Evolutionary conservation across 2,329 filamentous ascomycete genomes (phyloP).

Genomic region (Coniochaeta sp.): DNA sequence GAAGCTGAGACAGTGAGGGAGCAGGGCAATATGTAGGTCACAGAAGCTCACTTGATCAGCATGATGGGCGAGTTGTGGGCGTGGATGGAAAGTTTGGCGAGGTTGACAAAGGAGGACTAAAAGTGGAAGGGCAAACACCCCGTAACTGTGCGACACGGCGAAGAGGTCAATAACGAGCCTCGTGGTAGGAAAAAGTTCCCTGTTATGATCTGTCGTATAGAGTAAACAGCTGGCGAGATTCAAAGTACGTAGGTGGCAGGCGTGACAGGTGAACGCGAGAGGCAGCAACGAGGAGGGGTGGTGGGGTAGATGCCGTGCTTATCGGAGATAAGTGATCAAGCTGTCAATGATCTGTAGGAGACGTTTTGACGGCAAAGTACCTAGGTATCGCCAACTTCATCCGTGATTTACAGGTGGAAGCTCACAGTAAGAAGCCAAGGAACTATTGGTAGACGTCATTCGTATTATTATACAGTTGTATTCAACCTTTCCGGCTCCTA

Average conservation of each 20-base stretch:
- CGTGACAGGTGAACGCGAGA: neutral
- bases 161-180: neutral
- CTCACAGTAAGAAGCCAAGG: neutral
- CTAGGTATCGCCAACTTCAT: neutral
- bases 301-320: constrained; percentile 9
- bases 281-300: constrained; percentile 6
- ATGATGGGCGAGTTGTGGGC: constrained; percentile 21
- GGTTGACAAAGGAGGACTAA: neutral
- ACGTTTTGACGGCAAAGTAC: too few species aligned
- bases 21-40: neutral
- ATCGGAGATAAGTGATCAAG: neutral
- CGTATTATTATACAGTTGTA: constrained; percentile 8
- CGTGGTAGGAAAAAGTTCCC: neutral
- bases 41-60: constrained; percentile 43
- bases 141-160: neutral
- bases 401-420: neutral
- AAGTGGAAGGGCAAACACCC: neutral
- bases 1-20: neutral
- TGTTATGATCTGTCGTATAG: constrained; percentile 1
- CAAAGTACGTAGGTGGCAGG: neutral
- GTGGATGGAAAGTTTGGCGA: neutral
- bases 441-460: neutral
- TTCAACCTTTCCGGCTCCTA: constrained; percentile 13
- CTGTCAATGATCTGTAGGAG: neutral
- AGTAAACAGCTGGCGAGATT: neutral